Evolutionary conservation across 352 stramenopile genomes (phyloP).

Genomic region (Phytophthora pluvialis): DNA sequence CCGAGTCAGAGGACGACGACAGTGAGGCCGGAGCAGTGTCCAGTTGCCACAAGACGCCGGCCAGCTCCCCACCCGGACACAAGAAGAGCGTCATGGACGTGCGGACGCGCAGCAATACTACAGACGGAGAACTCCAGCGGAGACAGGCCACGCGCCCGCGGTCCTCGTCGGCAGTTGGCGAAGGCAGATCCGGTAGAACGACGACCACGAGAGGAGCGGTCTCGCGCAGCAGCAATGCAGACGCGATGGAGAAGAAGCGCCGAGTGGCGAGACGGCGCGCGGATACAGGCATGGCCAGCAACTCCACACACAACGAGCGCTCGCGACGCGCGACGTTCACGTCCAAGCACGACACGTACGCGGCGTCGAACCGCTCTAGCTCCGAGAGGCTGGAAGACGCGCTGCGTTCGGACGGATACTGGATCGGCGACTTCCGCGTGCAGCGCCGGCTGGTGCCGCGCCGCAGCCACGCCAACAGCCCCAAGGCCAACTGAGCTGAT

Average conservation of each 20-base stretch:
- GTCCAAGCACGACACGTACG: slow-evolving; percentile 35
- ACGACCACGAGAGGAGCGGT: neutral
- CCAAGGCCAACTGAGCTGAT: slow-evolving; percentile 29
- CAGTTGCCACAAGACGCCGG: slow-evolving; percentile 2
- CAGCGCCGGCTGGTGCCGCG: slow-evolving; percentile 50
- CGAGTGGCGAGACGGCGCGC: slow-evolving; percentile 28
- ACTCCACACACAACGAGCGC: slow-evolving; percentile 25
- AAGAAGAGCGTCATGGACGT: slow-evolving; percentile 31
- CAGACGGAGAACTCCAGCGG: slow-evolving; percentile 22
- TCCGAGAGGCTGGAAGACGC: slow-evolving; percentile 60
- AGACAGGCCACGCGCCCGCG: slow-evolving; percentile 24
- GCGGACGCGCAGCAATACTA: slow-evolving; percentile 24
- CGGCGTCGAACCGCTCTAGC: slow-evolving; percentile 37
- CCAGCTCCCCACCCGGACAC: slow-evolving; percentile 6
- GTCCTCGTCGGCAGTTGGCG: slow-evolving; percentile 31
- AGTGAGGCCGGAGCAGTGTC: slow-evolving; percentile 16
- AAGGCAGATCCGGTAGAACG: slow-evolving; percentile 11
- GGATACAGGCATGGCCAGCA: slow-evolving; percentile 18
- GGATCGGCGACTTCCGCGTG: slow-evolving; percentile 75
- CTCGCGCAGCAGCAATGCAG: neutral
- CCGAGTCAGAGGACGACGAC: slow-evolving; percentile 64
- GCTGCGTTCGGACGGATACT: slow-evolving; percentile 75
- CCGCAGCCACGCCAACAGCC: slow-evolving; percentile 29
- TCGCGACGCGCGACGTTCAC: slow-evolving; percentile 36
- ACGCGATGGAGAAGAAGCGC: slow-evolving; percentile 29